Conservation (phyloP, 148 eudicot genomes). For the Diospyros lotus region DNA sequence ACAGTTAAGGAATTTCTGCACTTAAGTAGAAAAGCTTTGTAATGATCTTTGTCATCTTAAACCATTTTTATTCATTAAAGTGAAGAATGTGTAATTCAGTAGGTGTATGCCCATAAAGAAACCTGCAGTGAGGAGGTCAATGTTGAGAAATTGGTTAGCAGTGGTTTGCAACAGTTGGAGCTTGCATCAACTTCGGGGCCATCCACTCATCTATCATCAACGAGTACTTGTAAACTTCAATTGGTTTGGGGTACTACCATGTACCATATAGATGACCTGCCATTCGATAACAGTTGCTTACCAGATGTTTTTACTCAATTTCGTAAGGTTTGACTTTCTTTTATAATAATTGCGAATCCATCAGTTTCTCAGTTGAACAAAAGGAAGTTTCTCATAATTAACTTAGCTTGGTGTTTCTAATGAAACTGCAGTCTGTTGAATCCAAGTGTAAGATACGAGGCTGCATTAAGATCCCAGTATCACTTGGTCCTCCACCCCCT, state of each 20-base stretch:
- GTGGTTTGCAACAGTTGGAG: slow-evolving; percentile 27
- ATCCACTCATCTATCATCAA: slow-evolving; percentile 16
- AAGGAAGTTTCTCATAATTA: slow-evolving; percentile 6
- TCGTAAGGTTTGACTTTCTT: slow-evolving; percentile 56
- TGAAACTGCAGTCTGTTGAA: slow-evolving; percentile 56
- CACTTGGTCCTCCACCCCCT: slow-evolving; percentile 68
- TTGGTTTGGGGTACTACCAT: slow-evolving; percentile 79
- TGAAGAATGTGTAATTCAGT: slow-evolving; percentile 6
- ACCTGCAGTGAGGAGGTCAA: slow-evolving; percentile 87
- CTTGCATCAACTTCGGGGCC: slow-evolving; percentile 20
- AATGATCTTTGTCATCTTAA: neutral
- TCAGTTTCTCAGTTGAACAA: neutral
- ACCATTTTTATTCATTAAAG: neutral
- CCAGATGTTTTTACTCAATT: slow-evolving; percentile 90
- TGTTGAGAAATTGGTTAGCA: slow-evolving; percentile 50
- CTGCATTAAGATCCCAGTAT: slow-evolving; percentile 61
- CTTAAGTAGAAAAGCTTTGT: neutral
- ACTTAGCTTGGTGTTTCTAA: slow-evolving; percentile 1
- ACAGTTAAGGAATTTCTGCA: slow-evolving; percentile 47
- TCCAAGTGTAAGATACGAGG: slow-evolving; percentile 59
- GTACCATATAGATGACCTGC: slow-evolving; percentile 88
- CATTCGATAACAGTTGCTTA: slow-evolving; percentile 42
- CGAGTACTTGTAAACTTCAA: slow-evolving; percentile 38
- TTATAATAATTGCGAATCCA: neutral
- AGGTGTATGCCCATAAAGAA: slow-evolving; percentile 94